phyloP scores from a whole-genome alignment of 805 yeast genomes.

The Metschnikowia cubensis region DNA sequence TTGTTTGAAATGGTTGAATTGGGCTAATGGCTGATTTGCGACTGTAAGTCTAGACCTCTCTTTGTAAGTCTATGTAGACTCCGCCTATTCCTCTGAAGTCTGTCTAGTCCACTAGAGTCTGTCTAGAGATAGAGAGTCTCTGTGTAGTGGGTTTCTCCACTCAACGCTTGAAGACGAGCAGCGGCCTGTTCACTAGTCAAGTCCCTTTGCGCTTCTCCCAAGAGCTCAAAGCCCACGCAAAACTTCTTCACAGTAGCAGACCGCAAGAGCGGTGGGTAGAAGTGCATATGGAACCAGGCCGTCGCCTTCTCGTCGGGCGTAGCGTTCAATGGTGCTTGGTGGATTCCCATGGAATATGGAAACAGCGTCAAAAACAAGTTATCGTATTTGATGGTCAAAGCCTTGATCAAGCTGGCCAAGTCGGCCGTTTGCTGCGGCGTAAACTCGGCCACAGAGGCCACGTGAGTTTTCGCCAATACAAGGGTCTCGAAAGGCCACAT shows the following conservation, averaged over 20 bases:
- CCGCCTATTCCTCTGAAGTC: too few species aligned
- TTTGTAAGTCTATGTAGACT: too few species aligned
- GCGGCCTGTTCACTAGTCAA: slow-evolving; percentile 69
- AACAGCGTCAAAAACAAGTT: slow-evolving; percentile 65
- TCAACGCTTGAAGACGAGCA: slow-evolving; percentile 42
- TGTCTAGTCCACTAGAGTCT: too few species aligned
- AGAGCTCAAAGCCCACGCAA: slow-evolving; percentile 68
- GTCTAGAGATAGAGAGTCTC: too few species aligned
- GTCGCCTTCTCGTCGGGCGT: slow-evolving; percentile 40
- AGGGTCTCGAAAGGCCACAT: slow-evolving; percentile 78
- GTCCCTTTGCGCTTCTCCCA: slow-evolving; percentile 69
- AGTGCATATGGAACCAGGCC: slow-evolving; percentile 64
- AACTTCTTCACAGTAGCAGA: slow-evolving; percentile 74
- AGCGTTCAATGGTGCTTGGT: slow-evolving; percentile 61
- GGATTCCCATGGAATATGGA: slow-evolving; percentile 81
- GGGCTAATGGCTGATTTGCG: too few species aligned
- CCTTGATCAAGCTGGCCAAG: slow-evolving; percentile 51
- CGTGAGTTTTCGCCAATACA: slow-evolving; percentile 53
- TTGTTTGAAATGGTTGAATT: too few species aligned
- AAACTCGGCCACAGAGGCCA: slow-evolving; percentile 48
- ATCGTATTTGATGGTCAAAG: slow-evolving; percentile 62
- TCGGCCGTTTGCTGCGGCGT: slow-evolving; percentile 45
- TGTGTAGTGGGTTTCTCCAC: slow-evolving; percentile 34
- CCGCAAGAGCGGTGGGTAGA: slow-evolving; percentile 72
- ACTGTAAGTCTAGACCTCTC: too few species aligned